Conservation (phyloP, 129 eudicot genomes). For the Escallonia rubra region DNA sequence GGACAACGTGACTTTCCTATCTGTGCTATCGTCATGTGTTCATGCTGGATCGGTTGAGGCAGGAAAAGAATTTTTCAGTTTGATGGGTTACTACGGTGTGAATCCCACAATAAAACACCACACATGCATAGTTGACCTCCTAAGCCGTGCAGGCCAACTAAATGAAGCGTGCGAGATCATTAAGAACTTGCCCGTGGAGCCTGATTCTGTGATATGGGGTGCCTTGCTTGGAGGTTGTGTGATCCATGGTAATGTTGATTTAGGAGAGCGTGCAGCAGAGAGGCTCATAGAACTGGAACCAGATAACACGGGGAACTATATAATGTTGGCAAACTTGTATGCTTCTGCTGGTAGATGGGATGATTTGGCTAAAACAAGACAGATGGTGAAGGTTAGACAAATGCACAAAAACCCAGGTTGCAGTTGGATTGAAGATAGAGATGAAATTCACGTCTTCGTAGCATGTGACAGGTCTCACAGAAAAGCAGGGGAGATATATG, state of each 20-base stretch:
- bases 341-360: slow-evolving; percentile 39
- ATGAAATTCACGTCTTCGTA: slow-evolving; percentile 28
- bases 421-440: slow-evolving; percentile 46
- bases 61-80: slow-evolving; percentile 23
- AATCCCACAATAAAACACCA: slow-evolving; percentile 34
- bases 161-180: slow-evolving; percentile 21
- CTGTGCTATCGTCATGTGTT: slow-evolving; percentile 36
- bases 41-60: slow-evolving; percentile 30
- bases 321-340: slow-evolving; percentile 42
- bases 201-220: slow-evolving; percentile 47
- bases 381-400: slow-evolving; percentile 19
- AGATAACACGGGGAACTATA: slow-evolving; percentile 28
- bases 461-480: slow-evolving; percentile 38
- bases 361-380: slow-evolving; percentile 24
- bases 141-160: slow-evolving; percentile 35
- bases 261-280: slow-evolving; percentile 34
- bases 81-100: slow-evolving; percentile 31
- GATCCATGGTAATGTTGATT: slow-evolving; percentile 19
- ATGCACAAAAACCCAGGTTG: slow-evolving; percentile 39
- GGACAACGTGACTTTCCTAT: slow-evolving; percentile 36
- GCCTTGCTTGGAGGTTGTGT: slow-evolving; percentile 43
- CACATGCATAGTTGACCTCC: slow-evolving; percentile 38
- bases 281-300: slow-evolving; percentile 40
- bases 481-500: slow-evolving; percentile 32
- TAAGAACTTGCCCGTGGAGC: slow-evolving; percentile 20